Evolutionary conservation across 495 filamentous ascomycete genomes (phyloP).

Genomic region (Gamarada debralockiae): DNA sequence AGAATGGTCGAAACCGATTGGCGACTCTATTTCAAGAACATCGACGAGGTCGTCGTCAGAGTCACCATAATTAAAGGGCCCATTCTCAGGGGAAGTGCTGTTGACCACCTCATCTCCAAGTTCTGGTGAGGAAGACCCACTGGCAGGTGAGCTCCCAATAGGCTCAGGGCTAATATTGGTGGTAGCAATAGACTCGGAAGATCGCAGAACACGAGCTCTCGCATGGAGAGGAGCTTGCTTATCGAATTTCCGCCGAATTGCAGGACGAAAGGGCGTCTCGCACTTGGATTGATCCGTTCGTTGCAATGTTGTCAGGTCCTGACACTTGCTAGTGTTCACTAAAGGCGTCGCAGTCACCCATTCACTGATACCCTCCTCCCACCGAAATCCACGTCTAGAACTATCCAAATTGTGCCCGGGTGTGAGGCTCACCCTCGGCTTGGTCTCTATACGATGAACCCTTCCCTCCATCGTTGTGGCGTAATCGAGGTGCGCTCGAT

Average conservation of each 20-base stretch:
- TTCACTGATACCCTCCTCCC: slow-evolving; percentile 53
- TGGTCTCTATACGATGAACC: not conserved
- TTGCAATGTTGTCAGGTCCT: not conserved
- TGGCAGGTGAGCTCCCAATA: not conserved
- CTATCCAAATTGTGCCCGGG: not conserved
- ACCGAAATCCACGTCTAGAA: slow-evolving; percentile 30
- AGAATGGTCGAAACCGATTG: too few species aligned
- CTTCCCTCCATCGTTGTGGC: slow-evolving; percentile 12
- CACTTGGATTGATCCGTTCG: not conserved
- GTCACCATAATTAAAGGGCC: not conserved
- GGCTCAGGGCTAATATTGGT: not conserved
- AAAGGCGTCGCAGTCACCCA: slow-evolving; percentile 41
- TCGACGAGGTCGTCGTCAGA: not conserved
- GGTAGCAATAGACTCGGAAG: not conserved
- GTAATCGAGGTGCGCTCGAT: slow-evolving; percentile 21
- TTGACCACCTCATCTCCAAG: not conserved
- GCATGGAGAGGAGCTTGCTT: not conserved
- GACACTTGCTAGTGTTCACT: not conserved
- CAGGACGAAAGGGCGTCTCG: slow-evolving; percentile 10
- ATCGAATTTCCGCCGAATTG: not conserved
- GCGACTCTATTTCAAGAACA: too few species aligned
- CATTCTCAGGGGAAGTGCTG: not conserved
- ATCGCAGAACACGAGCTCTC: not conserved
- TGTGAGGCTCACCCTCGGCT: not conserved
- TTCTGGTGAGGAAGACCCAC: not conserved